These are phyloP conservation scores for Microcyclospora tardicrescens DNA, from an alignment of 2,329 filamentous ascomycete genomes.

Conservation along the genomic window DNA sequence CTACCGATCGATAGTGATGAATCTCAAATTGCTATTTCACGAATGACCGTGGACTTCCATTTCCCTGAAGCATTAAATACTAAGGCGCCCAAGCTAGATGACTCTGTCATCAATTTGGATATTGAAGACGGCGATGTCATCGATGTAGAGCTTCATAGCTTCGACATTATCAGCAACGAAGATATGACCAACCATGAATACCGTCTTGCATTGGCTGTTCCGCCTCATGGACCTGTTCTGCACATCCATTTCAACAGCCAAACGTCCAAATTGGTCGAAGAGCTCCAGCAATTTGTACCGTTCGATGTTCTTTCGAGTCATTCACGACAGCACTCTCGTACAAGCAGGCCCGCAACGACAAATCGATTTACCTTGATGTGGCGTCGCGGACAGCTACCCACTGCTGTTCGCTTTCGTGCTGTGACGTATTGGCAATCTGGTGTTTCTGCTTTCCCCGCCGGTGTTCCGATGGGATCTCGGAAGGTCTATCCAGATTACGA, in stretches of 20 bases:
- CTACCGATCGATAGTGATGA: neutral
- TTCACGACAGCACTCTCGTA: neutral
- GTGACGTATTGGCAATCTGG: conserved; percentile 19
- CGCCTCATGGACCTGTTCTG: neutral
- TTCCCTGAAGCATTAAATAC: conserved; percentile 12
- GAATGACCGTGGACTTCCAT: conserved; percentile 16
- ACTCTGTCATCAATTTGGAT: conserved; percentile 10
- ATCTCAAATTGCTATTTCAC: conserved; percentile 12
- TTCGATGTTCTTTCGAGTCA: too few relatives aligned
- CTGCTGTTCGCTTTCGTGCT: conserved; percentile 15
- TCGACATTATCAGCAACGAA: neutral
- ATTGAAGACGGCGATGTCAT: conserved; percentile 9
- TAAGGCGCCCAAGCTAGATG: conserved; percentile 2
- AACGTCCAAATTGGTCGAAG: too few relatives aligned
- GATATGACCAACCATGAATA: conserved; percentile 3
- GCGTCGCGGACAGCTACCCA: conserved; percentile 13
- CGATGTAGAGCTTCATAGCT: conserved; percentile 3
- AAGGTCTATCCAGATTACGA: conserved; percentile 18
- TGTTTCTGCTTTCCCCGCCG: conserved; percentile 17
- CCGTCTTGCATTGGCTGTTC: conserved; percentile 6
- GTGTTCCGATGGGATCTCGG: conserved; percentile 10
- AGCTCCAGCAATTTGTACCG: too few relatives aligned
- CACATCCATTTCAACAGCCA: neutral
- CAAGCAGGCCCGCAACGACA: conserved; percentile 2
- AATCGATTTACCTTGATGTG: conserved; percentile 12